These are phyloP conservation scores for Eurotiales sp. DNA, from an alignment of 2,329 filamentous ascomycete species.

Conservation along the genomic window DNA sequence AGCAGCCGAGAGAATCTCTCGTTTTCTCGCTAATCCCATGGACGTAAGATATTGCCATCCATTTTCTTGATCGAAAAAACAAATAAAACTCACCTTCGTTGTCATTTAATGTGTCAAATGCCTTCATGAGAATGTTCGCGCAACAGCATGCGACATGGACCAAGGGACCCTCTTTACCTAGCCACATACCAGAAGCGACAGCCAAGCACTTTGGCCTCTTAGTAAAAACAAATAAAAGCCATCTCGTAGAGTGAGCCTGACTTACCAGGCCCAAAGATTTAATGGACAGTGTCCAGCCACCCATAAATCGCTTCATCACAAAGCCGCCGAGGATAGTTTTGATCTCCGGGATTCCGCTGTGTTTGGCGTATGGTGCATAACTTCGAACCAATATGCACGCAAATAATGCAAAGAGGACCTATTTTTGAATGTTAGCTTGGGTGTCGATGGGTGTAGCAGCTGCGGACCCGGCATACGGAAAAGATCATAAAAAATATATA, in stretches of 20 bases:
- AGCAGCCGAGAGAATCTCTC: conserved; percentile 87
- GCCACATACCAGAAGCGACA: conserved; percentile 91
- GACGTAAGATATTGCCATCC: conserved; percentile 19
- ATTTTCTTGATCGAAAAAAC: not conserved
- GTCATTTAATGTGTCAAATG: conserved; percentile 72
- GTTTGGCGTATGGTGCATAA: conserved; percentile 83
- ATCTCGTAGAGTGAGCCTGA: conserved; percentile 2
- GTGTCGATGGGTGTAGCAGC: not conserved
- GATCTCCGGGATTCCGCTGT: conserved; percentile 96
- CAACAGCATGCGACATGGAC: conserved; percentile 97
- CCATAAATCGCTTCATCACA: conserved; percentile 82
- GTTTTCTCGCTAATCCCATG: conserved; percentile 68
- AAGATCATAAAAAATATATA: conserved; percentile 84
- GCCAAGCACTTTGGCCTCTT: conserved; percentile 66
- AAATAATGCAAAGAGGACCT: conserved; percentile 73
- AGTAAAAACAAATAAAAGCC: conserved; percentile 16
- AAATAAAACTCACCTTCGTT: conserved; percentile 67
- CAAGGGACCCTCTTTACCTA: conserved; percentile 91
- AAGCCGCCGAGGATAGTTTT: conserved; percentile 95
- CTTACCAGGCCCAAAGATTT: conserved; percentile 83
- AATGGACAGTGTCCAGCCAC: conserved; percentile 80
- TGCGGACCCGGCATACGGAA: conserved; percentile 55
- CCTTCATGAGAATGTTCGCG: conserved; percentile 87
- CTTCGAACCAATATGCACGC: conserved; percentile 77
- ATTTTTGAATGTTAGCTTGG: not conserved